Base-by-base conservation (phyloP, 164 flowering plant species). In the Brasenia schreberi region DNA sequence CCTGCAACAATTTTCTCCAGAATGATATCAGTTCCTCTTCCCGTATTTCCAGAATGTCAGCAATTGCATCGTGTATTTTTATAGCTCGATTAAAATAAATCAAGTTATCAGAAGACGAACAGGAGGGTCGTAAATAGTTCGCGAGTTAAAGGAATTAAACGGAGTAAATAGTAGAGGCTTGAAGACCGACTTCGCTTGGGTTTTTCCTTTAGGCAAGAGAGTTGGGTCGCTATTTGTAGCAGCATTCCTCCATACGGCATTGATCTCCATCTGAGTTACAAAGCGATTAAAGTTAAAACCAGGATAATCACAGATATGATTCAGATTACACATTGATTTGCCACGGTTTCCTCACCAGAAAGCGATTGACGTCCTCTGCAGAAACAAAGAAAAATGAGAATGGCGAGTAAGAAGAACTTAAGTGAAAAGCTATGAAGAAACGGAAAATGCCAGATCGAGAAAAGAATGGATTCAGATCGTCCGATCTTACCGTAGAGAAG, bases 191-290 rank as follows among this genome's bases (percentile, higher is more conserved):
- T 78, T 88, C 74, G 99, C 97, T 18, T 87, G 88, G 39, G 81
- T 64, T 80, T 86, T 95, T 17, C 88, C 85, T 73, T 85, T 87
- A 23, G 99, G 97, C 18, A 91, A 90, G 42, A 85, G 66, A 5
- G 92, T 90, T 5, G 90, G 87, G 65, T 95, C 97, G 45, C 76
- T 52, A 10, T 61, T 59, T 18, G 12, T 79, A 12, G 83, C 56
- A 68, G 87, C 88, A 64, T 80, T 80, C 74, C 86, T 92, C 99
- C 96, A 91, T 18, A 95, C 95, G 61, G 83, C 82, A 72, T 89
- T 94, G 33, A 91, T 76, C 71, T 90, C 96, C 5, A 86, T 79
- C 97, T 93, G 69, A 56, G 23, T 6, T 6, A 70, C 42, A 52
- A 53, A 10, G 16, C 14, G 10, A 7, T 49, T 14, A 49, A 14